Evolutionary conservation across 805 yeast genomes (phyloP), one percentile per base, ranked within the genome.

Genomic region (Candida golubevii): DNA sequence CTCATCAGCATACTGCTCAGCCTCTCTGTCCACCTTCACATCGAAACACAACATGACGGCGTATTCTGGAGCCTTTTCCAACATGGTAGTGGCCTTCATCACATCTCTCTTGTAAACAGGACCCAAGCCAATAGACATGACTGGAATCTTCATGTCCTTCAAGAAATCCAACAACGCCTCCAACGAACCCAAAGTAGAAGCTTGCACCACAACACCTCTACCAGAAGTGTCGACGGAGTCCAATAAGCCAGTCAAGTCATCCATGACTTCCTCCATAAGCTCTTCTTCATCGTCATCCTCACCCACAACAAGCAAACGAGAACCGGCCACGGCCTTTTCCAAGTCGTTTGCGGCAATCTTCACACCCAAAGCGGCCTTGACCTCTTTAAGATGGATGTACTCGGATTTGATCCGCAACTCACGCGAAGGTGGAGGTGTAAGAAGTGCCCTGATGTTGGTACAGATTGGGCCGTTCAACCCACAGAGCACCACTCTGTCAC

Each of bases 41-140:
- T 93, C 99, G 69, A 93, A 93, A 79, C 98, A 91, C 53, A 93
- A 75, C 99, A 93, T 91, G n/a, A 91, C 85, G 2, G 99, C 99
- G 56, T 66, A 83, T 65, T 91, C 97, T 45, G 90, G 91, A 23
- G 96, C 97, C 67, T 85, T 89, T 52, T 93, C 99, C 63, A 93
- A 76, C 99, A 93, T 93, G 1, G 99, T 83, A 26, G 90, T 78
- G 9, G 97, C 97, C 64, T 89, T 88, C 95, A 93, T 93, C 38
- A 93, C 96, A 74, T 93, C 99, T 72, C 97, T 85, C 73, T 91
- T 93, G 75, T 72, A 93, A 33, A 93, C 99, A 43, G 99, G 99
- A 60, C 99, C 99, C 63, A 93, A 77, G 43, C 97, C 96, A 62
- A 93, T 90, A 31, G 97, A 86, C 97, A 91, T 89, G 32, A 93